Conservation (phyloP, 1,139 yeast species). For the Yamadazyma aaseri region DNA sequence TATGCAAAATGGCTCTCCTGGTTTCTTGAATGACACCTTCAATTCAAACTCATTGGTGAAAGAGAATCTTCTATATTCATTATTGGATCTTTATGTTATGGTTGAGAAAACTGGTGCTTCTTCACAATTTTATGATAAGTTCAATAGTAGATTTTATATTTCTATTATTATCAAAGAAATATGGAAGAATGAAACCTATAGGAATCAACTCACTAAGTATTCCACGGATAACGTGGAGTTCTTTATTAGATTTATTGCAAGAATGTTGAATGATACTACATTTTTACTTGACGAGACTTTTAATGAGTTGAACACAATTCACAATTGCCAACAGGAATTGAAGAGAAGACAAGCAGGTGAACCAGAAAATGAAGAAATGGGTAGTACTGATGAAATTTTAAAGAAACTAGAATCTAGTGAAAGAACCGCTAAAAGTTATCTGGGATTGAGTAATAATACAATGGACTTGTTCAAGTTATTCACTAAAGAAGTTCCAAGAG, state of each 20-base stretch:
- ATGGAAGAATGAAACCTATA: constrained; percentile 73
- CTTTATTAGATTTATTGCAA: constrained; percentile 87
- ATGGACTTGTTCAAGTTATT: constrained; percentile 76
- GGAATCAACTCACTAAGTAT: constrained; percentile 65
- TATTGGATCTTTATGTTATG: constrained; percentile 88
- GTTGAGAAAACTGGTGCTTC: constrained; percentile 96
- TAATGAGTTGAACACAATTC: constrained; percentile 74
- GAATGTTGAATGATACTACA: constrained; percentile 93
- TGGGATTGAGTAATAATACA: constrained; percentile 83
- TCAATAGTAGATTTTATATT: constrained; percentile 84
- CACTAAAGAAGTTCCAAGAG: constrained; percentile 81
- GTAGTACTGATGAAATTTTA: constrained; percentile 59
- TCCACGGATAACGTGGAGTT: constrained; percentile 70
- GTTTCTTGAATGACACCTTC: constrained; percentile 69
- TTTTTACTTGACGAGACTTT: constrained; percentile 89
- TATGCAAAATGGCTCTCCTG: constrained; percentile 56
- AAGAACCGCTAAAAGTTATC: constrained; percentile 74
- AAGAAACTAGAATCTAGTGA: constrained; percentile 62
- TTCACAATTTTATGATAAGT: constrained; percentile 93
- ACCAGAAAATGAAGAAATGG: constrained; percentile 43
- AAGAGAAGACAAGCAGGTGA: constrained; percentile 39
- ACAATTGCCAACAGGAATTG: constrained; percentile 63
- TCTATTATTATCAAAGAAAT: constrained; percentile 79
- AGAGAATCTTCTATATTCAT: constrained; percentile 71
- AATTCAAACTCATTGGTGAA: constrained; percentile 61